A percentile compares a stretch with the other conserved stretches of the same genome.
These are phyloP conservation scores for Aspergillus asperescens DNA, from an alignment of 495 filamentous ascomycete genomes.

Conservation along the genomic window DNA sequence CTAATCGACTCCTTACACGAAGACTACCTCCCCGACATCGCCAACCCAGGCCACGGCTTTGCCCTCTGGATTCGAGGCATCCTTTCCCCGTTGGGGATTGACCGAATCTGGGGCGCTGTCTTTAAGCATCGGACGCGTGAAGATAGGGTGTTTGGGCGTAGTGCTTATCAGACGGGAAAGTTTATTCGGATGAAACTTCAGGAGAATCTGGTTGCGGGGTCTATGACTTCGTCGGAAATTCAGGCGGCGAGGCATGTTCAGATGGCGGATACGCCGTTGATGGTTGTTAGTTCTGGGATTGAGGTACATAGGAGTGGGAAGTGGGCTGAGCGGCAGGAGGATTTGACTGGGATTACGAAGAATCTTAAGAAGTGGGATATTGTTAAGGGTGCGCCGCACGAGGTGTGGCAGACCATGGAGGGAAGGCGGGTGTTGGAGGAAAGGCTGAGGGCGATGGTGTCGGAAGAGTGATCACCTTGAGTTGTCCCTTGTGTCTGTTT, in stretches of 20 bases:
- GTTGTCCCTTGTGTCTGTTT: background rate
- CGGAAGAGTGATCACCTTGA: conserved; percentile 11
- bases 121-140: conserved; percentile 72
- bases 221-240: conserved; percentile 76
- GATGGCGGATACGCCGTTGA: conserved; percentile 62
- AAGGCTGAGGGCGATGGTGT: conserved; percentile 57
- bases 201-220: conserved; percentile 81
- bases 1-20: conserved; percentile 87
- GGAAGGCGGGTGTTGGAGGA: conserved; percentile 68
- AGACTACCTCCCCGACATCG: conserved; percentile 64
- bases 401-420: conserved; percentile 69
- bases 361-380: conserved; percentile 82
- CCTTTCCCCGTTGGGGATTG: conserved; percentile 79
- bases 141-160: conserved; percentile 75
- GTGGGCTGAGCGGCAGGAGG: conserved; percentile 78
- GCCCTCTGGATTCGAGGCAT: conserved; percentile 77
- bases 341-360: conserved; percentile 70
- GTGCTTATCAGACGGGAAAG: conserved; percentile 71
- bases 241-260: conserved; percentile 71
- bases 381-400: conserved; percentile 76
- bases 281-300: conserved; percentile 78
- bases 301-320: conserved; percentile 48
- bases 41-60: conserved; percentile 66
- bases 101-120: conserved; percentile 68
- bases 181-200: conserved; percentile 86